Evolutionary conservation across 257 asterid species (phyloP).

Genomic region (Forsythia suspensa): DNA sequence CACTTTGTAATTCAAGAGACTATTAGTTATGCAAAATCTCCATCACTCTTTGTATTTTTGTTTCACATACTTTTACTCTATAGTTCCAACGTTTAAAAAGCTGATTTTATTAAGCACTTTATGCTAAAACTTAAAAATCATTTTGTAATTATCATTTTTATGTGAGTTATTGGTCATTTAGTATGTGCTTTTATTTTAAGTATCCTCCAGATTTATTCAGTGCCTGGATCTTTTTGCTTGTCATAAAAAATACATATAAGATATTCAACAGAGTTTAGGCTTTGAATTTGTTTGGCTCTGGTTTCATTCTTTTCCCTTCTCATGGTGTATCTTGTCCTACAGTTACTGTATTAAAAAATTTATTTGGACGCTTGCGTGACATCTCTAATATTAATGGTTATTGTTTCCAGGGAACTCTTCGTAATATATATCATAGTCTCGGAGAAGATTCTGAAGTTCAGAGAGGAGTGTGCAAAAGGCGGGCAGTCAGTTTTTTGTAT

Average conservation of each 20-base stretch:
- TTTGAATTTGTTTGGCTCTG: neutral
- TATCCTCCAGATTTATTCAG: too few species aligned
- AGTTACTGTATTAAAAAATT: neutral
- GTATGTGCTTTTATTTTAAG: neutral
- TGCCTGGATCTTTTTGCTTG: neutral
- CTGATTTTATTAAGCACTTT: neutral
- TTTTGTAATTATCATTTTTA: neutral
- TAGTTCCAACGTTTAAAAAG: neutral
- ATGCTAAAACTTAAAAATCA: neutral
- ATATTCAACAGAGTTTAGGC: neutral
- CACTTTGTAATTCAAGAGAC: neutral
- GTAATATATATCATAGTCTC: constrained; percentile 40
- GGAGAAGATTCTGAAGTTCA: constrained; percentile 39
- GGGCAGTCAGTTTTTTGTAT: constrained; percentile 78
- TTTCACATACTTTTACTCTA: neutral
- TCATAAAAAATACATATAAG: neutral
- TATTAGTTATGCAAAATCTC: neutral
- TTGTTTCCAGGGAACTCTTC: constrained; percentile 68
- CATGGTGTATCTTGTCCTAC: neutral
- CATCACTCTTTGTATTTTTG: neutral
- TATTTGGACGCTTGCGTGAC: neutral
- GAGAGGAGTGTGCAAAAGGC: constrained; percentile 57
- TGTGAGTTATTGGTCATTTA: neutral
- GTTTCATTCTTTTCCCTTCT: constrained; percentile 15
- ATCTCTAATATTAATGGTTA: neutral